Base-by-base conservation (phyloP, 371 early-diverging fungal genomes). In the Mortierella sp. region DNA sequence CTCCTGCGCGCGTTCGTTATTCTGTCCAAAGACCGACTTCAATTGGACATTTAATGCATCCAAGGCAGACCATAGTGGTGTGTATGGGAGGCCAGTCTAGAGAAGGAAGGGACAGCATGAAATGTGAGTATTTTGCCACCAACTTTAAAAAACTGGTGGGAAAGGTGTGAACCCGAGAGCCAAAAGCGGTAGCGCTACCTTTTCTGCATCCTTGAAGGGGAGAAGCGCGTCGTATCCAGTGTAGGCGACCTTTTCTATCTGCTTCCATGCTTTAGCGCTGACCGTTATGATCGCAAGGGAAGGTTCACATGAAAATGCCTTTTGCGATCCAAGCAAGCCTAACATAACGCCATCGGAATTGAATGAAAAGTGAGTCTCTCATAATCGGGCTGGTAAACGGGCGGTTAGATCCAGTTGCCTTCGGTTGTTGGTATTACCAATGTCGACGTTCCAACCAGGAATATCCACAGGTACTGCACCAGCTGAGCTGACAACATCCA, bases 261-360 rank as follows among this genome's bases (percentile, higher is more conserved):
- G 76, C 51, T 54, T 69, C 76, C 76, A 74, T 5, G 76, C 76
- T 42, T 74, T 74, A 12, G 63, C 54, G 27, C 76, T 74, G 10
- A 74, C 70, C 0, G 76, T 69, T 3, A 69, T 27, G 18, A 69
- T 65, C 5, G 70, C 65, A 18, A 74, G 53, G 16, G 76, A 74
- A 6, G 76, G 76, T 3, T 74, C 76, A 34, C 61, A 61, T 3
- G 76, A 74, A 10, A 74, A 62, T 46, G 69, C 70, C 55, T 74
- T 74, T 54, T 74, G 76, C 1, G 69, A 53, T 12, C 76, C 76
- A 43, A 74, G 47, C 27, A 74, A 38, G 2, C 76, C 76, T 74
- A 57, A n/a, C n/a, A n/a, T n/a, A n/a, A n/a, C n/a, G n/a, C n/a
- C n/a, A n/a, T n/a, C n/a, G n/a, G n/a, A n/a, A n/a, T n/a, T n/a